Base-by-base conservation (phyloP, 352 stramenopile genomes). In the Phytopythium delawarense region DNA sequence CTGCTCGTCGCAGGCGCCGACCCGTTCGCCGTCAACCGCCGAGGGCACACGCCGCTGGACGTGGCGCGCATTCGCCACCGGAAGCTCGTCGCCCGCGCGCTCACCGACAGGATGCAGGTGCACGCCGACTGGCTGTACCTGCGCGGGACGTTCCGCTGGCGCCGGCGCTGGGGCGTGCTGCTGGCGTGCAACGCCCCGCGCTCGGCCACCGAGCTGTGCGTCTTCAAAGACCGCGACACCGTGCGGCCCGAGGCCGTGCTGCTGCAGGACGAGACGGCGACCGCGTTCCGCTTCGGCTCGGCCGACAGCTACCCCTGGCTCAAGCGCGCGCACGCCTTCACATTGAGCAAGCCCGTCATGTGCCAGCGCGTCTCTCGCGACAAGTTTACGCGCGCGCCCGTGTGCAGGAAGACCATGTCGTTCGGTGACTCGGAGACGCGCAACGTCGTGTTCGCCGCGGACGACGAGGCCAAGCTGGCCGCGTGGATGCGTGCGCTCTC, bases 91-190 rank as follows among this genome's bases (percentile, higher is more conserved):
- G 67, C 61, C 35, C 75, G 62, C 39, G 62, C 74, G 35, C 64
- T 91, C 13, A 77, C 71, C 44, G 65, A 81, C 48, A 65, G 84
- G 30, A 65, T 83, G 63, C 70, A 74, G 40, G 61, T 91, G 32
- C 71, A 88, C 60, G 74, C 74, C 30, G 79, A 79, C 20, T 90
- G 77, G 79, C 58, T 91, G 28, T 78, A 73, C 32, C 40, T 90
- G 15, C 42, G 79, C n/a, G 50, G 74, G 18, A 71, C 70, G 21
- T 49, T 89, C 34, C 70, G 59, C 23, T 92, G 84, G 81, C 88
- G 80, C 57, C 73, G 65, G 34, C 78, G 80, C 44, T 91, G 76
- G 75, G 74, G 65, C n/a, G 72, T 91, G 21, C 64, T 80, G 25
- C 62, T 92, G 23, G 81, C 79, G 39, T 87, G 80, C 52, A 78